These are phyloP conservation scores for Rosellinia necatrix DNA, from an alignment of 2,329 filamentous ascomycete genomes.

Conservation along the genomic window DNA sequence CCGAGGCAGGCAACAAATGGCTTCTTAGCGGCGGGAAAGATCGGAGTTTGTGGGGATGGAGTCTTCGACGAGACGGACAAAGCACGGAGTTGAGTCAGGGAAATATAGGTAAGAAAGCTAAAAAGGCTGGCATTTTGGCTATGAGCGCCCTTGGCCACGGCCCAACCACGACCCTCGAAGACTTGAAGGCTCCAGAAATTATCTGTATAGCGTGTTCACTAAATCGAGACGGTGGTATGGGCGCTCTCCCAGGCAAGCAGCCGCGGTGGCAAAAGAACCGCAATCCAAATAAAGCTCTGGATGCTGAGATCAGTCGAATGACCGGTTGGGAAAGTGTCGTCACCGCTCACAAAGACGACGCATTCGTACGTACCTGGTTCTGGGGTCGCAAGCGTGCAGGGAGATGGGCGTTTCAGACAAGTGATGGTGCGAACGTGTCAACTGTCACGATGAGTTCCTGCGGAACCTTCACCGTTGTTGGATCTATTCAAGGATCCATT, in stretches of 20 bases:
- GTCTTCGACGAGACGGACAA: constrained; percentile 90
- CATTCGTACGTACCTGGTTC: constrained; percentile 92
- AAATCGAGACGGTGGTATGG: constrained; percentile 94
- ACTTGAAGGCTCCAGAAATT: constrained; percentile 87
- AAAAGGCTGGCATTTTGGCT: constrained; percentile 78
- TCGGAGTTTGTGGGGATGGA: constrained; percentile 94
- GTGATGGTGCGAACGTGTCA: constrained; percentile 80
- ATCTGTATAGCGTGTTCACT: constrained; percentile 89
- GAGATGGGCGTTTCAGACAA: constrained; percentile 87
- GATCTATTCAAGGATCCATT: constrained; percentile 79
- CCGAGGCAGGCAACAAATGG: constrained; percentile 91
- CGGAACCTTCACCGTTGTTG: constrained; percentile 90
- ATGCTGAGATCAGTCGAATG: constrained; percentile 73
- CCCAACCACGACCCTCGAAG: constrained; percentile 68
- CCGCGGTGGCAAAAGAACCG: constrained; percentile 82
- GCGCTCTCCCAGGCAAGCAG: constrained; percentile 76
- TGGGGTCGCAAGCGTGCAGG: constrained; percentile 95
- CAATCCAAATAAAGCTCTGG: constrained; percentile 62
- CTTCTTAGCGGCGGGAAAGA: constrained; percentile 87
- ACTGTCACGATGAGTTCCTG: constrained; percentile 89
- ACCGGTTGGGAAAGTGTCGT: constrained; percentile 98
- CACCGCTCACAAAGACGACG: constrained; percentile 86
- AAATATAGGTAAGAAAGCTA: constrained; percentile 83
- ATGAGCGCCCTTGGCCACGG: constrained; percentile 61
- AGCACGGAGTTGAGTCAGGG: constrained; percentile 93